Base-by-base conservation (phyloP, 2,329 filamentous ascomycete genomes). In the Talaromyces marneffei region DNA sequence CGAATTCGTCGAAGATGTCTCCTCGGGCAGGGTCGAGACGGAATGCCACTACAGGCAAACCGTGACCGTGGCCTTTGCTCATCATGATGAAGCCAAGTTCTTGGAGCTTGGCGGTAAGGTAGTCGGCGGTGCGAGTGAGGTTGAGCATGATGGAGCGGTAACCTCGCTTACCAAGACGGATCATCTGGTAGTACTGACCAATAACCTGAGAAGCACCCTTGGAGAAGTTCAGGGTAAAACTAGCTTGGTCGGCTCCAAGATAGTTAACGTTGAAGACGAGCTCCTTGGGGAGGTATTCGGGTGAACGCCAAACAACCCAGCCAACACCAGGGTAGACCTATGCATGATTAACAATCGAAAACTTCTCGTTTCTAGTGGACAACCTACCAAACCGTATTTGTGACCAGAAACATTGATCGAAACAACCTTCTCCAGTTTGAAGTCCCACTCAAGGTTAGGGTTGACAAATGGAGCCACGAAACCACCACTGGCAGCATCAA, bases 211-310 rank as follows among this genome's bases (percentile, higher is more conserved):
- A 91, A 12, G 93, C 93, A 61, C 92, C 92, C 75, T 96, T 96
- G 72, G 90, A 95, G 81, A 97, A 97, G 82, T 97, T 97, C 63
- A 97, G 86, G 0, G 93, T 97, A 79, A 97, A 97, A 2, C 91
- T 96, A 2, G 92, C 89, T 75, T 97, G 93, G 72, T 97, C 91
- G 10, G 93, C 92, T 55, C 93, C 93, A 5, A 97, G 88, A 78
- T 97, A 97, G 83, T 97, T 97, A 84, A 97, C 97, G 83, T 96
- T 97, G 85, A 97, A 97, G 69, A 97, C 91, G 23, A 97, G 87
- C 71, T 97, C 92, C 72, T 93, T 83, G 7, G 93, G 93, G 2
- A 96, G 83, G 77, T 83, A 94, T 74, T 94, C 88, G 56, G 90
- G 85, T 40, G 86, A 85, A 53, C 92, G 86, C 92, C 92, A 97